Evolutionary conservation across 352 stramenopile genomes (phyloP).

Genomic region (Elongisporangium anandrum): DNA sequence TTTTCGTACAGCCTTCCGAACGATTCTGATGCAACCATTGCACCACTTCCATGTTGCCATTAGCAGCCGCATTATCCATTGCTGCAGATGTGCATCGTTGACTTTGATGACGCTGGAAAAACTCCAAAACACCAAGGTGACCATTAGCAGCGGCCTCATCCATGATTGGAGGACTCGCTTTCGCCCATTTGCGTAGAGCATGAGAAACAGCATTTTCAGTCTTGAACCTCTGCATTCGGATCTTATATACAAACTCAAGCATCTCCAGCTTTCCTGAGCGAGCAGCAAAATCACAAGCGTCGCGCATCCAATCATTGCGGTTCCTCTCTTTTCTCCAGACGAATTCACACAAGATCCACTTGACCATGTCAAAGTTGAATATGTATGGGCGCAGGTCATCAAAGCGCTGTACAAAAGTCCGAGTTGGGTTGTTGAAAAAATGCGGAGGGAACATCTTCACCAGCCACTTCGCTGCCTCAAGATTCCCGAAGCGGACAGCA

Average conservation of each 20-base stretch:
- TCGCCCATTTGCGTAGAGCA: too few species aligned
- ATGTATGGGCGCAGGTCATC: neutral
- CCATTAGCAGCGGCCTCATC: neutral
- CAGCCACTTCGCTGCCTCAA: too few species aligned
- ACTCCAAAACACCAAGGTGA: neutral
- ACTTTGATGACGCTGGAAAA: too few species aligned
- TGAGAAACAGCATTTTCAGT: too few species aligned
- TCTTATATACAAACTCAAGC: neutral
- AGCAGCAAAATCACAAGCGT: neutral
- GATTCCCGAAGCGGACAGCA: too few species aligned
- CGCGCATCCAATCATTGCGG: neutral
- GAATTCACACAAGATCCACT: neutral
- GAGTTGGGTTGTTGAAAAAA: too few species aligned
- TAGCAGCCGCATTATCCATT: slow-evolving; percentile 22
- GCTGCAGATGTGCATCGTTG: slow-evolving; percentile 4
- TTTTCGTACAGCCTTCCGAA: slow-evolving; percentile 28
- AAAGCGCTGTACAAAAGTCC: too few species aligned
- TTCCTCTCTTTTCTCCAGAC: too few species aligned
- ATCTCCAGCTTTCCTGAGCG: neutral
- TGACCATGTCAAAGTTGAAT: neutral
- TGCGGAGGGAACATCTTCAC: too few species aligned
- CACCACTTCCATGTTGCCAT: slow-evolving; percentile 31
- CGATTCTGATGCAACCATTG: slow-evolving; percentile 34
- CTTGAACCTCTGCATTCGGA: neutral
- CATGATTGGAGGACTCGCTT: neutral